Base-by-base conservation (phyloP, 345 rosid species). In the Lepidium aucheri region DNA sequence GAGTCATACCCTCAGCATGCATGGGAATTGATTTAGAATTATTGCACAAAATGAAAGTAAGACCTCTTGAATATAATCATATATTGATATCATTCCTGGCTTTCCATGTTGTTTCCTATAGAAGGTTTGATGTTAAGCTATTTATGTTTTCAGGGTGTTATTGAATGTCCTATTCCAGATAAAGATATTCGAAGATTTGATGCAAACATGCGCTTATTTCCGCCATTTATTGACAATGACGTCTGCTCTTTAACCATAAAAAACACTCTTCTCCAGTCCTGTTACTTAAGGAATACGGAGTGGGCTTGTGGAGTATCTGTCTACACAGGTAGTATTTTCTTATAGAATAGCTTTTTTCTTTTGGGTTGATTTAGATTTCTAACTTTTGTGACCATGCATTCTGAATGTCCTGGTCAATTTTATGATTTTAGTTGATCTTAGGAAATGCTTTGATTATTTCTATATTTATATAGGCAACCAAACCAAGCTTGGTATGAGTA, bases 221-320 rank as follows among this genome's bases (percentile, higher is more conserved):
- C 99, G 38, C 99, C 97, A 38, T 94, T 94, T 74, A 81, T 94
- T 64, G 99, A 94, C 78, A 94, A 86, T 68, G 99, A 94, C 54
- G 77, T 88, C 60, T 94, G 93, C 74, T 93, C 97, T 45, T 83
- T 94, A 73, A 94, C 96, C 53, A 88, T 94, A 65, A 90, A 85
- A 74, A 94, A 90, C 77, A 88, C 97, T 28, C 72, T 94, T 76
- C 99, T 94, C 65, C 99, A 94, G 76, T 85, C 99, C 44, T 94
- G 99, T 79, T 94, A 88, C 83, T 79, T 94, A 77, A 79, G 97
- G 60, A 94, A 94, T 77, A 90, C 99, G 14, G 99, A 94, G 66
- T 90, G 99, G 99, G 99, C 87, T 53, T 94, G 99, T 82, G 99
- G 99, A 74, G 97, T 88, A 64, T 95, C 97, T 78, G 81, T 90